Base-by-base conservation (phyloP, 148 eudicot species). In the Vaccinium myrtillus region DNA sequence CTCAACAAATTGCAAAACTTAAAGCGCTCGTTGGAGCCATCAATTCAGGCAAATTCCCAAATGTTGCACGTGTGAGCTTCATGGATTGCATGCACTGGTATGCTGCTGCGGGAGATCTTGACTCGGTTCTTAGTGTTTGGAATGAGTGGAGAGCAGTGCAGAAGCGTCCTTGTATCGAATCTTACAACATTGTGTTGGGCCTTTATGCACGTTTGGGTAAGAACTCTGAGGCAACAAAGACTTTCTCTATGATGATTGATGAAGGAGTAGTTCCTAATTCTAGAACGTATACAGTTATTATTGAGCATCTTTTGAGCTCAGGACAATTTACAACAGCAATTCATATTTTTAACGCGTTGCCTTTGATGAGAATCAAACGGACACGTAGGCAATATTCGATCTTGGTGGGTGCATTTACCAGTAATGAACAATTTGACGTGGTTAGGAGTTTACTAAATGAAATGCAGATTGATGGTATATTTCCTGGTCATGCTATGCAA, bases 211-310 rank as follows among this genome's bases (percentile, higher is more conserved):
- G 82, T 50, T 87, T 79, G 78, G 92, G 92, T 1, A 91, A 88
- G 89, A 91, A 93, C 75, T 79, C 78, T 73, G 95, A 94, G 84
- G 97, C 98, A 13, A 90, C 93, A 67, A 89, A 91, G 63, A 84
- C 87, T 78, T 93, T 96, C 81, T 59, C 79, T 76, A 86, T 82
- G 77, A 83, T 96, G 91, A 83, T 93, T 83, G 87, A 91, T 84
- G 92, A 89, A 88, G 95, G 97, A 36, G 88, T 84, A 39, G 88
- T 93, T 86, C 99, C 99, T 16, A 96, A 94, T 88, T 86, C 93
- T 15, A 89, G 98, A 77, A 96, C 99, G 5, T 96, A 88, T 83
- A 94, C 97, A 5, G 87, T 94, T 82, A 88, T 96, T 50, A 88
- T 96, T n/a, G 92, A 94, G 82, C 99, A 96, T 90, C 95, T 96